Evolutionary conservation across 495 filamentous ascomycete species (phyloP), one percentile per base, ranked within the genome.

Genomic region (Chaetomium cochliodes): DNA sequence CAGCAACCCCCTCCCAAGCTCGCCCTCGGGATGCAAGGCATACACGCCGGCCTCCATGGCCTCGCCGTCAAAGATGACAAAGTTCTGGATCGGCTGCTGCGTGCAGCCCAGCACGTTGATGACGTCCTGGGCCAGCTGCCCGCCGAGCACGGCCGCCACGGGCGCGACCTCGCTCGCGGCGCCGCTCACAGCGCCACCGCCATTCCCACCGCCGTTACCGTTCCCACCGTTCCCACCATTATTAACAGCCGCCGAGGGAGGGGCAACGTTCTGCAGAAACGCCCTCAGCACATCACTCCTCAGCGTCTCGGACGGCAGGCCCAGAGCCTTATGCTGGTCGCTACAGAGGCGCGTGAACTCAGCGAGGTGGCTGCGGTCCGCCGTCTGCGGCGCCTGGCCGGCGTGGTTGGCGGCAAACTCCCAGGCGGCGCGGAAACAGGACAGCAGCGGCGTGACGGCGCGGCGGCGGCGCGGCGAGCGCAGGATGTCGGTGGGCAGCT

Each of bases 71-170:
- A 98, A 96, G 13, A 98, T 78, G 41, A 96, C 81, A 71, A 97
- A 85, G 73, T 98, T 98, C 80, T 98, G 96, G 18, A 98, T 84
- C 3, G 94, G 94, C 74, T 98, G 94, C 77, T 97, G 92, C 49
- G 90, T 84, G 67, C 87, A 84, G 25, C 92, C 91, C 11, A 98
- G 84, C 42, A 97, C 93, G 66, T 97, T 98, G 76, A 98, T 98
- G 22, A 96, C 92, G 73, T 98, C 94, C 77, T 98, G 94, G 3
- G 93, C 92, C 5, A 98, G 80, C 70, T 90, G 85, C 0, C 92
- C 94, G 28, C 94, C 94, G 26, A 98, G 75, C 63, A 97, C 92
- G 0, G 94, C 93, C 2, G 92, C 88, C 13, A 96, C 91, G 25
- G 94, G 92, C 33, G 89, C 87, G 33, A 98, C 76, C 76, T 98